Conservation (phyloP, 2,329 filamentous ascomycete genomes). For the Colletotrichum graminicola region DNA sequence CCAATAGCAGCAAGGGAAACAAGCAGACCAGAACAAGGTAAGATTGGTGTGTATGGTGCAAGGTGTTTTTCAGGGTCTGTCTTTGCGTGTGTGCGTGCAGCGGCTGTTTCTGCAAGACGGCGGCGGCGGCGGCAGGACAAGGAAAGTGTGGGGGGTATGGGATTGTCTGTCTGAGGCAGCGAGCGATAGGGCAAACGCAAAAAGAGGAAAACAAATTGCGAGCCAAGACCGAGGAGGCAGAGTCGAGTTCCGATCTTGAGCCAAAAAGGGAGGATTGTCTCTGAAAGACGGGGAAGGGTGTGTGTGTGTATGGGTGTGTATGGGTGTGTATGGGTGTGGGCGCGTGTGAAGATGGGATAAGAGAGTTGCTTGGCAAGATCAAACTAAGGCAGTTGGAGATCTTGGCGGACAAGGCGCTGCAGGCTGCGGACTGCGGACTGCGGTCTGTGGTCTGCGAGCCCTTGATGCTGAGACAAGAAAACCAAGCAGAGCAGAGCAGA, state of each 20-base stretch:
- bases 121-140: slow-evolving; percentile 9
- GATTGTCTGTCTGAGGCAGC: slow-evolving; percentile 10
- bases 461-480: slow-evolving; percentile 16
- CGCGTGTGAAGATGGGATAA: too few species aligned
- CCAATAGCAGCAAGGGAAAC: background rate
- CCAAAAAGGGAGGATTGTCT: slow-evolving; percentile 1
- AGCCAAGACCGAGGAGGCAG: slow-evolving; percentile 5
- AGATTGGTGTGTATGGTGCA: slow-evolving; percentile 36
- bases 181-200: background rate
- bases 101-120: slow-evolving; percentile 11
- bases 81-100: background rate
- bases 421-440: slow-evolving; percentile 4
- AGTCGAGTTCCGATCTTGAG: slow-evolving; percentile 13
- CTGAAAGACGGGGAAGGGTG: background rate
- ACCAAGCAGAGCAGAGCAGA: background rate
- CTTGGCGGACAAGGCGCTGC: slow-evolving; percentile 30
- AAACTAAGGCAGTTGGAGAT: slow-evolving; percentile 26
- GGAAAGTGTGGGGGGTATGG: slow-evolving; percentile 6
- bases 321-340: too few species aligned
- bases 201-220: slow-evolving; percentile 9
- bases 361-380: slow-evolving; percentile 30
- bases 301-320: too few species aligned
- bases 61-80: slow-evolving; percentile 38
- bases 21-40: slow-evolving; percentile 23
- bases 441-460: background rate